These are phyloP conservation scores for Diaporthe destruens DNA, from an alignment of 2,329 filamentous ascomycete genomes.

Conservation along the genomic window DNA sequence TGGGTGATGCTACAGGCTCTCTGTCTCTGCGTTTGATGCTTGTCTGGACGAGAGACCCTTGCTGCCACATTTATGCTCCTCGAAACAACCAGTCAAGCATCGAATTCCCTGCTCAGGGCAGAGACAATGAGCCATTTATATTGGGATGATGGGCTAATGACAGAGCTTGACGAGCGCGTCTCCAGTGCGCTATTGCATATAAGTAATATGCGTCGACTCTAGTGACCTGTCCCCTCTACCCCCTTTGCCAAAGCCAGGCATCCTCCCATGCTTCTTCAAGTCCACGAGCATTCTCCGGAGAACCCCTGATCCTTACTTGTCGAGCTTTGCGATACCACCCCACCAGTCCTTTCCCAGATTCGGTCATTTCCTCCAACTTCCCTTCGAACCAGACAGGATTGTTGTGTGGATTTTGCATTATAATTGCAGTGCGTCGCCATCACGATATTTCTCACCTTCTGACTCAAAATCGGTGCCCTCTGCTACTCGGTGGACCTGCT, in stretches of 20 bases:
- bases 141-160: slow-evolving; percentile 37
- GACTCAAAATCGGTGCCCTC: slow-evolving; percentile 17
- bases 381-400: slow-evolving; percentile 43
- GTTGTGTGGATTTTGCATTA: slow-evolving; percentile 30
- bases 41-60: slow-evolving; percentile 57
- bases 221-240: not conserved
- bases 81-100: slow-evolving; percentile 52
- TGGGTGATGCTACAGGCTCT: slow-evolving; percentile 43
- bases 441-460: slow-evolving; percentile 16
- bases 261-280: slow-evolving; percentile 33
- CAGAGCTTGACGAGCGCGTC: slow-evolving; percentile 20
- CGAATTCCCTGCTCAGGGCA: slow-evolving; percentile 45
- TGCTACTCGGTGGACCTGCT: slow-evolving; percentile 14
- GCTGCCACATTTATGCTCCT: slow-evolving; percentile 55
- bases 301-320: slow-evolving; percentile 48
- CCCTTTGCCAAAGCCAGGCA: slow-evolving; percentile 4
- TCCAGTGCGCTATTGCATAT: slow-evolving; percentile 28
- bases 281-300: slow-evolving; percentile 40
- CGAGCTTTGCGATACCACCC: slow-evolving; percentile 46
- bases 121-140: slow-evolving; percentile 29
- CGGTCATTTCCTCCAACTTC: slow-evolving; percentile 44
- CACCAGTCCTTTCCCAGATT: slow-evolving; percentile 44
- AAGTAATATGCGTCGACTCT: slow-evolving; percentile 31
- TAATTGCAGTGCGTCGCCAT: slow-evolving; percentile 34
- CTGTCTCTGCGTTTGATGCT: slow-evolving; percentile 58